Evolutionary conservation across 441 rosid species (phyloP).

Genomic region (Adansonia madagascariensis): DNA sequence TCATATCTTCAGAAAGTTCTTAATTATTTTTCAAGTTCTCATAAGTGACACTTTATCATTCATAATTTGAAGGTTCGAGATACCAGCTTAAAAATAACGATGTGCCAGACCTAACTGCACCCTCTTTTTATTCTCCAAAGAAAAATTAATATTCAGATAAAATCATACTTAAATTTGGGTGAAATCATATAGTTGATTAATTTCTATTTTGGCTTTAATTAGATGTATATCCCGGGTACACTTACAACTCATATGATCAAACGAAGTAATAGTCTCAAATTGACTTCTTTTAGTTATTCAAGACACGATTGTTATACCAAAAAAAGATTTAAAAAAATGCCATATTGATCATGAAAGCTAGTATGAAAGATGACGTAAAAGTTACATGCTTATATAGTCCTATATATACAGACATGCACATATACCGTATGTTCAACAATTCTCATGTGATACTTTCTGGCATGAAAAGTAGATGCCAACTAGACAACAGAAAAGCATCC

Average conservation of each 20-base stretch:
- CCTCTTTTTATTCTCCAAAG: background rate
- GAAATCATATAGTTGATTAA: background rate
- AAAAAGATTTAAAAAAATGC: background rate
- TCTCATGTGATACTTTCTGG: background rate
- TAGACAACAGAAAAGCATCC: background rate
- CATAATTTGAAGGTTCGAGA: slow-evolving; percentile 7
- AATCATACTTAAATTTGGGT: background rate
- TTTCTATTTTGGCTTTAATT: background rate
- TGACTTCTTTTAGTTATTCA: background rate
- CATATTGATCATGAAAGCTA: background rate
- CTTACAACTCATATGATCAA: background rate
- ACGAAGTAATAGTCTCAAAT: background rate
- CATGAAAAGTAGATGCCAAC: background rate
- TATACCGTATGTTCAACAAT: background rate
- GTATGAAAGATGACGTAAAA: background rate
- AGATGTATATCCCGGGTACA: background rate
- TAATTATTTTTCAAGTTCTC: background rate
- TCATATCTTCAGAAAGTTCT: slow-evolving; percentile 6
- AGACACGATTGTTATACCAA: background rate
- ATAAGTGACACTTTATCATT: background rate
- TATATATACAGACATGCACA: background rate
- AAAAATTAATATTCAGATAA: background rate
- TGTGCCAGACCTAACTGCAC: background rate
- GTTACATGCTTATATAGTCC: background rate
- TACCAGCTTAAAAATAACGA: background rate